Base-by-base conservation (phyloP, 179 eudicot species). In the Amaranthus tricolor region DNA sequence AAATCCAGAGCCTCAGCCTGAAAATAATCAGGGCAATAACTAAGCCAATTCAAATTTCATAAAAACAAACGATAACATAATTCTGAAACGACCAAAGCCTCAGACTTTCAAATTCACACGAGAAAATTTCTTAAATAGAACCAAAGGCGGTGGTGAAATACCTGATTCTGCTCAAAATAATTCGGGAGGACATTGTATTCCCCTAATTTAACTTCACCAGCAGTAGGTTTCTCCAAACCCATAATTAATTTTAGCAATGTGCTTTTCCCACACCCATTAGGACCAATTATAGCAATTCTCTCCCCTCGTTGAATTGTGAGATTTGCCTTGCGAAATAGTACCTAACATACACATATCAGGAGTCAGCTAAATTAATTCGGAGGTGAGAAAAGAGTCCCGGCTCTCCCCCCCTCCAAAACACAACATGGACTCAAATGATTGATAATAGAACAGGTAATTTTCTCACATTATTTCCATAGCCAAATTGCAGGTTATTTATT, bases 151-250 rank as follows among this genome's bases (percentile, higher is more conserved):
- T 8, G 45, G 40, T 19, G 20, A 56, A n/a, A 19, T 72, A 89
- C 99, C 97, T 95, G 99, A 90, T 95, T 95, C 85, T 95, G 99
- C 84, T 93, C 99, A 78, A 93, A 95, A 68, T 93, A 95, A 80
- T 95, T 95, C 60, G 99, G 98, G 45, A 95, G 84, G 20, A 95
- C 97, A 77, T 91, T 95, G 81, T 95, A 94, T 73, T 95, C 96
- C 82, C 99, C 99, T 68, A 91, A 86, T 80, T 86, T 74, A 70
- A 95, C 84, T 86, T 91, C 91, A 49, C 99, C 97, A 31, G 72
- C 77, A 21, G 76, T 74, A 59, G 97, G 95, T 83, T 87, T 83
- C 83, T 82, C 89, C 77, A 95, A 77, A 68, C 94, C 96, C 98
- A 91, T 89, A 67, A 93, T 86, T 66, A 95, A 84, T 79, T 88